phyloP scores from a whole-genome alignment of 306 rosid genomes.

The Gynostemma pentaphyllum region DNA sequence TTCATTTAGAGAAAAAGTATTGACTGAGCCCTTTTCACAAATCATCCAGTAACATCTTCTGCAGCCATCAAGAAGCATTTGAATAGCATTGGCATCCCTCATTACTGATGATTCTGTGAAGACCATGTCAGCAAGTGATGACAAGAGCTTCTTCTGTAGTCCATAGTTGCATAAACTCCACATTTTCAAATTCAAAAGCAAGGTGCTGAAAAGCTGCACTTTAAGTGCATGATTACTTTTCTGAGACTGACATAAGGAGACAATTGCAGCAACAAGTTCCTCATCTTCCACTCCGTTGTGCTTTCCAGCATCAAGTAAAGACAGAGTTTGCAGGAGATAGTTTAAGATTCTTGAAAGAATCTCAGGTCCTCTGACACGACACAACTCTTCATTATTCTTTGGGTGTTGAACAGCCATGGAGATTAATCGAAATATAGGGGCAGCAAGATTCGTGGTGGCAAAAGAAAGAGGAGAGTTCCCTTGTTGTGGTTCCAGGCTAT shows the following conservation, averaged over 20 bases:
- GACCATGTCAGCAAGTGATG: constrained; percentile 98
- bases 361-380: constrained; percentile 84
- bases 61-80: constrained; percentile 92
- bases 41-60: constrained; percentile 91
- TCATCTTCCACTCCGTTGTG: constrained; percentile 69
- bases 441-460: constrained; percentile 76
- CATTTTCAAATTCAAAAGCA: constrained; percentile 75
- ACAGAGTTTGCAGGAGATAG: constrained; percentile 69
- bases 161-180: constrained; percentile 98
- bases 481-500: constrained; percentile 62
- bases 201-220: constrained; percentile 78
- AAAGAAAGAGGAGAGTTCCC: constrained; percentile 49
- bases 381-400: constrained; percentile 80
- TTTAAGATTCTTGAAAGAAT: constrained; percentile 83
- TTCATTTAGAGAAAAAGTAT: constrained; percentile 57
- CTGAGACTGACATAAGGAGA: constrained; percentile 78
- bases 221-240: constrained; percentile 63
- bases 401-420: constrained; percentile 60
- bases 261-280: constrained; percentile 88
- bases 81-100: constrained; percentile 98
- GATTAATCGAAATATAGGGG: constrained; percentile 74
- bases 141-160: constrained; percentile 90
- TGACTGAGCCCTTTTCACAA: constrained; percentile 70
- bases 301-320: constrained; percentile 57
- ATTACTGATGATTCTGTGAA: constrained; percentile 76